Evolutionary conservation across 306 rosid genomes (phyloP), one percentile per base, ranked within the genome.

Genomic region (Lotus japonicus): DNA sequence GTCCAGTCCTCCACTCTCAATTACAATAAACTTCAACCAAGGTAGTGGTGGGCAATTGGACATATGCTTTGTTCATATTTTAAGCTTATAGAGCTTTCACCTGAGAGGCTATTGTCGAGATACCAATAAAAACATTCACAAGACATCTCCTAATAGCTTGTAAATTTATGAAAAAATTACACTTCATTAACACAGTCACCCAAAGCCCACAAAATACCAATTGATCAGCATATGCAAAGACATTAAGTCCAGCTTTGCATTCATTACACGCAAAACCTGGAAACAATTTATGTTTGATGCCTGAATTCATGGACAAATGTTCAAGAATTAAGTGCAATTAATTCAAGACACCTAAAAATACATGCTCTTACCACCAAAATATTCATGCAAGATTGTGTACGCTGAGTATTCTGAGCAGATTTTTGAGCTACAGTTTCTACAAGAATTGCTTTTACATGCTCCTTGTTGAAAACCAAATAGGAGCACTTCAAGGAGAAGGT

Each of bases 401-500:
- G 78, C 62, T 61, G 84, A 38, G 70, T 70, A 81, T 81, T 84
- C 19, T 79, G 85, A n/a, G 84, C 72, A 68, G 91, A 76, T 66
- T 83, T 90, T 58, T 90, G 90, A 54, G 71, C 58, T 49, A 65
- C 63, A 28, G 75, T 72, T 84, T 90, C 95, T 68, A 65, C 69
- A 83, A 90, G 87, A 86, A 85, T 76, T 73, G 76, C 89, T 81
- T 87, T 88, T 70, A 87, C 95, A 42, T 95, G 92, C 80, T 88
- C 97, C 87, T 88, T 95, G 87, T 91, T 87, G 85, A 95, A 95
- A 60, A 95, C 92, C 75, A 88, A 67, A 73, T 87, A 90, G 43
- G 99, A 84, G 82, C 90, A 87, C 79, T 95, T 95, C 84, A 91
- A 71, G 17, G 95, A 88, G 71, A 90, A 80, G 57, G 74, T 81